phyloP scores from a whole-genome alignment of 148 eudicot species.

The Linanthus parryae region DNA sequence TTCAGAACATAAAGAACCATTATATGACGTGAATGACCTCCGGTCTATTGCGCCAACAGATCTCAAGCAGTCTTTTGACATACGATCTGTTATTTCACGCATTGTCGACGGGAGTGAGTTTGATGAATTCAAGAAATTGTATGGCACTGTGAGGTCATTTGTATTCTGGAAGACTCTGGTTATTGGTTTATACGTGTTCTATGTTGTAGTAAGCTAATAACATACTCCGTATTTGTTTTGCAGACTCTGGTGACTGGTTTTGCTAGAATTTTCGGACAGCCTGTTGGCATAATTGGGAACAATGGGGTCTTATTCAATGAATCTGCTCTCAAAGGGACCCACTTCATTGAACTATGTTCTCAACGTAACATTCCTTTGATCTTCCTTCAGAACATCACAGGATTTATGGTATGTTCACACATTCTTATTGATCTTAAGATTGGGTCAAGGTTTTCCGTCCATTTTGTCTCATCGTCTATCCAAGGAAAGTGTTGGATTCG shows the following conservation, averaged over 20 bases:
- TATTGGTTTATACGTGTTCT: too few species aligned
- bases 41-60: slow-evolving; percentile 88
- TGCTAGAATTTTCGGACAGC: slow-evolving; percentile 81
- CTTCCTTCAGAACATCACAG: slow-evolving; percentile 96
- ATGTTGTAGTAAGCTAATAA: too few species aligned
- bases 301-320: slow-evolving; percentile 84
- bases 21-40: slow-evolving; percentile 78
- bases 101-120: slow-evolving; percentile 96
- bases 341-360: slow-evolving; percentile 88
- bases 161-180: slow-evolving; percentile 7
- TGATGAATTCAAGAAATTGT: slow-evolving; percentile 98
- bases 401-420: slow-evolving; percentile 71
- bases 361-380: slow-evolving; percentile 94
- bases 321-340: slow-evolving; percentile 97
- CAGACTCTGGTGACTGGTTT: slow-evolving; percentile 98
- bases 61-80: slow-evolving; percentile 87
- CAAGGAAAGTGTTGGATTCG: not conserved
- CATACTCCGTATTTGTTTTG: slow-evolving; percentile 15
- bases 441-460: slow-evolving; percentile 1
- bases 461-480: not conserved
- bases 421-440: not conserved
- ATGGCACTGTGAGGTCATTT: slow-evolving; percentile 92
- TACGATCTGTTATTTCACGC: slow-evolving; percentile 88
- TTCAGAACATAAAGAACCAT: slow-evolving; percentile 63
- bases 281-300: slow-evolving; percentile 95